Evolutionary conservation across 2,329 filamentous ascomycete species (phyloP).

Genomic region (Seiridium cupressi): DNA sequence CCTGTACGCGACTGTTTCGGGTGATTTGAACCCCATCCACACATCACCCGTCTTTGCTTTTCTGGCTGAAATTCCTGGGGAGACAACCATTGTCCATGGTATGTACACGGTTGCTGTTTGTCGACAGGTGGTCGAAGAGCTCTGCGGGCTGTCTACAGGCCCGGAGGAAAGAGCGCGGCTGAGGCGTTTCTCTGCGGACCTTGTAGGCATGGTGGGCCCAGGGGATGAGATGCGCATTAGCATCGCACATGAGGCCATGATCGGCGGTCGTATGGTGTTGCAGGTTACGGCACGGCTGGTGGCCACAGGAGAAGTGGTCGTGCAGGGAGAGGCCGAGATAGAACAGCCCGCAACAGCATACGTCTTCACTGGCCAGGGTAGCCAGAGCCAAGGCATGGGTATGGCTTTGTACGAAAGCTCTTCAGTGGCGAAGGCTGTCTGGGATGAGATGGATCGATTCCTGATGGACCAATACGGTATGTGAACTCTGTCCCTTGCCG

Average conservation of each 20-base stretch:
- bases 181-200: conserved; percentile 52
- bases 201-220: conserved; percentile 96
- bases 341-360: conserved; percentile 96
- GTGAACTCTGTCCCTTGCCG: too few relatives aligned
- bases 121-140: too few relatives aligned
- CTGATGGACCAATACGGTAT: too few relatives aligned
- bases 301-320: conserved; percentile 92
- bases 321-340: conserved; percentile 92
- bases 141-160: too few relatives aligned
- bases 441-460: conserved; percentile 61
- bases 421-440: conserved; percentile 90
- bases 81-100: too few relatives aligned
- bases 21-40: too few relatives aligned
- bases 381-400: conserved; percentile 98
- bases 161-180: too few relatives aligned
- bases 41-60: too few relatives aligned
- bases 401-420: conserved; percentile 98
- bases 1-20: too few relatives aligned
- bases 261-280: conserved; percentile 97
- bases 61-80: too few relatives aligned
- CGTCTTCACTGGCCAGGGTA: conserved; percentile 97
- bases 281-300: conserved; percentile 95
- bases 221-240: conserved; percentile 94
- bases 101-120: too few relatives aligned
- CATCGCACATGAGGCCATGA: conserved; percentile 95